Evolutionary conservation across 352 stramenopile genomes (phyloP).

Genomic region (Globisporangium nunn): DNA sequence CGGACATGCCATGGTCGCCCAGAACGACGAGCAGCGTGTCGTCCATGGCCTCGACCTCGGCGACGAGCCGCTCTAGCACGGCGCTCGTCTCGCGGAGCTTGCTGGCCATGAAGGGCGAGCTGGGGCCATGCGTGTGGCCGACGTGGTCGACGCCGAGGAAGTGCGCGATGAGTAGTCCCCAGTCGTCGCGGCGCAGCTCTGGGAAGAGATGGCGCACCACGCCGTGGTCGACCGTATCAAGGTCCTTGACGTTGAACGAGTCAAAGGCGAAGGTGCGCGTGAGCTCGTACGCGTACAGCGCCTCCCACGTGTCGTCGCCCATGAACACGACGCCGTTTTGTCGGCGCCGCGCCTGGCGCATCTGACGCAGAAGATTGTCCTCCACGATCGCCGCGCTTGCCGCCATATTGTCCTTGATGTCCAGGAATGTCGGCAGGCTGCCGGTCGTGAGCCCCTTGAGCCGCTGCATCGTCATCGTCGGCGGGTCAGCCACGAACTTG

Average conservation of each 20-base stretch:
- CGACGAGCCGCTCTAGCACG: slow-evolving; percentile 71
- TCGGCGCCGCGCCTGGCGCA: slow-evolving; percentile 77
- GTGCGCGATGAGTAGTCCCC: slow-evolving; percentile 81
- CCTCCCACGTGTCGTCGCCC: slow-evolving; percentile 98
- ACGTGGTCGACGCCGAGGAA: slow-evolving; percentile 96
- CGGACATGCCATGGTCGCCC: slow-evolving; percentile 98
- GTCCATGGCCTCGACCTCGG: slow-evolving; percentile 40
- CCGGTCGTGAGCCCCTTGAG: slow-evolving; percentile 97
- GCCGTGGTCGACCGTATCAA: slow-evolving; percentile 97
- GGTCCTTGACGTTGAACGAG: slow-evolving; percentile 98
- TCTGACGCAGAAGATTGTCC: slow-evolving; percentile 94
- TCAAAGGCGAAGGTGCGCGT: slow-evolving; percentile 91
- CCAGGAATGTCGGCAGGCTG: slow-evolving; percentile 96
- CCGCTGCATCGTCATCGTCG: slow-evolving; percentile 98
- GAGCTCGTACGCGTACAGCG: slow-evolving; percentile 91
- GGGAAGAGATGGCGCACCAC: slow-evolving; percentile 70
- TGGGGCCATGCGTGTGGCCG: slow-evolving; percentile 95
- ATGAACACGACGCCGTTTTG: slow-evolving; percentile 90
- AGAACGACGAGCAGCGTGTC: slow-evolving; percentile 91
- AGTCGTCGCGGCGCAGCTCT: slow-evolving; percentile 56
- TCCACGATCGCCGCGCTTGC: slow-evolving; percentile 87
- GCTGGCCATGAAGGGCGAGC: slow-evolving; percentile 89
- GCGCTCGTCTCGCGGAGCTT: slow-evolving; percentile 96
- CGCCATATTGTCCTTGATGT: slow-evolving; percentile 94
- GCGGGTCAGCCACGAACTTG: slow-evolving; percentile 95